Conservation (phyloP, 1,284 basidiomycete genomes). For the Rhodofomes roseus region DNA sequence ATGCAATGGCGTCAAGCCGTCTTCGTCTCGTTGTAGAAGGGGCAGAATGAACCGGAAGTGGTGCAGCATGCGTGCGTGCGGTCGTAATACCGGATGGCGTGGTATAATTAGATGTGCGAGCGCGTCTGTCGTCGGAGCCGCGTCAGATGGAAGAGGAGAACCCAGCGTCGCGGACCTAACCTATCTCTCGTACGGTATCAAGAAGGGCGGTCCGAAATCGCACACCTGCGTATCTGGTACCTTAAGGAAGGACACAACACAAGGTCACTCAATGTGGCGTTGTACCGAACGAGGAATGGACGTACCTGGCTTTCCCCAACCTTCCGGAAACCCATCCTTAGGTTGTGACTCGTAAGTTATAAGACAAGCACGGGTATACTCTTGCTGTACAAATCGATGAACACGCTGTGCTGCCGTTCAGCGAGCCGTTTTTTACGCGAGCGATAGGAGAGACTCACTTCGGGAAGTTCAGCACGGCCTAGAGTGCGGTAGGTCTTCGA, state of each 20-base stretch:
- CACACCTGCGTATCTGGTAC: slow-evolving; percentile 53
- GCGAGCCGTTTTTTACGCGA: not conserved
- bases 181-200: slow-evolving; percentile 63
- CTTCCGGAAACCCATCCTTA: slow-evolving; percentile 66
- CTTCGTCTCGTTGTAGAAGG: slow-evolving; percentile 56
- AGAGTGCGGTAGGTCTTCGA: slow-evolving; percentile 68
- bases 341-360: slow-evolving; percentile 77
- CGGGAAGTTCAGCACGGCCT: slow-evolving; percentile 65
- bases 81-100: slow-evolving; percentile 54
- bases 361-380: slow-evolving; percentile 75
- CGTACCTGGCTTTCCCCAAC: slow-evolving; percentile 78
- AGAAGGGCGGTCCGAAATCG: slow-evolving; percentile 63
- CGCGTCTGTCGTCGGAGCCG: slow-evolving; percentile 39
- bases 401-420: slow-evolving; percentile 48
- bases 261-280: not conserved
- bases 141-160: not conserved
- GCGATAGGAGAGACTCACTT: slow-evolving; percentile 40
- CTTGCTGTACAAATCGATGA: slow-evolving; percentile 70
- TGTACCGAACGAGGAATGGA: slow-evolving; percentile 5
- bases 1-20: slow-evolving; percentile 61
- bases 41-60: slow-evolving; percentile 73
- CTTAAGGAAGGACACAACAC: slow-evolving; percentile 27
- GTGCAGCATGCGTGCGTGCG: slow-evolving; percentile 66
- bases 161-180: slow-evolving; percentile 35
- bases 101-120: slow-evolving; percentile 64